Base-by-base conservation (phyloP, 768 basidiomycete species). In the Russula lepida region DNA sequence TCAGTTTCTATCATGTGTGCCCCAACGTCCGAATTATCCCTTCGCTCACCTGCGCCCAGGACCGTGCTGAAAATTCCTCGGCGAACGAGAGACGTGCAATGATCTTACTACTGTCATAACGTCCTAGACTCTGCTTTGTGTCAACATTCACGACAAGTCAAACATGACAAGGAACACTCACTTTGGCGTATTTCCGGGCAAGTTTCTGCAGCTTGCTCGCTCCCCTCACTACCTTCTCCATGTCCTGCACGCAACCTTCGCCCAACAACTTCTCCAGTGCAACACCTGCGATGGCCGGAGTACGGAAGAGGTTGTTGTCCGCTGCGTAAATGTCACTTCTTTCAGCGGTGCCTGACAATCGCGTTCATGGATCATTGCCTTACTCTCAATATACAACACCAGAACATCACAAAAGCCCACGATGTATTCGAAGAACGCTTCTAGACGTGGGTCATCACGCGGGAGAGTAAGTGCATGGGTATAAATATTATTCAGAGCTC, bases 401-500 rank as follows among this genome's bases (percentile, higher is more conserved):
- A 64, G 17, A 30, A 62, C 25, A n/a, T 61, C 63, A n/a, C 63
- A 64, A 15, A 33, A 9, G 6, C 54, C 59, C n/a, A 19, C 32
- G n/a, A 62, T 48, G 48, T 64, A 64, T 23, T 55, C 28, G 13
- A 62, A 49, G 54, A 64, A 64, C n/a, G 59, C 41, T 15, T 6
- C 25, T 46, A 56, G 39, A 44, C 54, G 59, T 32, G 63, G 49
- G 11, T 64, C 63, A 7, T 41, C 49, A 28, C 9, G 1, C 30
- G 7, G 44, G 25, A 64, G 32, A 25, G 50, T 23, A 27, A 49
- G 8, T 21, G 59, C 63, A 19, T 17, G 63, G n/a, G 32, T 28
- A 52, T 61, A 15, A 13, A 61, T 56, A 46, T 61, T 61, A 50
- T 64, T 64, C 32, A 64, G 23, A n/a, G 48, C 60, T 35, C 63